Conservation (phyloP, 768 basidiomycete genomes). For the Melanogaster broomeanus region DNA sequence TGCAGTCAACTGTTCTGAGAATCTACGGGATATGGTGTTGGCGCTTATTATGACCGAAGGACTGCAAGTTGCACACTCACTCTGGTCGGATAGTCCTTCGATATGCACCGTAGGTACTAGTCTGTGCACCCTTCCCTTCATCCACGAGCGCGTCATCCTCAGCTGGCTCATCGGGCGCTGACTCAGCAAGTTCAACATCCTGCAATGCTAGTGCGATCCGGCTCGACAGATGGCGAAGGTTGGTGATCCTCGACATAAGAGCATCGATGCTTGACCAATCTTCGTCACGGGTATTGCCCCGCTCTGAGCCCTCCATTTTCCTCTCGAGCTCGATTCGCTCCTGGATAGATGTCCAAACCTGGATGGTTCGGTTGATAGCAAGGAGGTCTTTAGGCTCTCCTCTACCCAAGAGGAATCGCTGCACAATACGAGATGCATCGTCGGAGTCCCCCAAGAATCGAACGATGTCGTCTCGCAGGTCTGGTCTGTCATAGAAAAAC, state of each 20-base stretch:
- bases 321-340: constrained; percentile 58
- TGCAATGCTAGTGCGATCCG: constrained; percentile 56
- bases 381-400: constrained; percentile 68
- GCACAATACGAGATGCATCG: constrained; percentile 75
- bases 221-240: constrained; percentile 52
- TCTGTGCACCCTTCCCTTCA: constrained; percentile 9
- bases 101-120: constrained; percentile 30
- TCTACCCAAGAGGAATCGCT: constrained; percentile 70
- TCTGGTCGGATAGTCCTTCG: constrained; percentile 68
- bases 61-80: constrained; percentile 40
- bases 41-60: neutral
- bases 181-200: constrained; percentile 23
- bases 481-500: constrained; percentile 60
- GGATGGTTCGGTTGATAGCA: constrained; percentile 62
- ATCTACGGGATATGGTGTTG: constrained; percentile 41
- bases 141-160: constrained; percentile 19
- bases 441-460: constrained; percentile 57
- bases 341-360: constrained; percentile 56
- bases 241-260: constrained; percentile 52
- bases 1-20: constrained; percentile 51
- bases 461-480: constrained; percentile 65
- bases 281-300: constrained; percentile 12
- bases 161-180: constrained; percentile 20
- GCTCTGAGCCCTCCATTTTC: constrained; percentile 44
- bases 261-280: constrained; percentile 61